Conservation (phyloP, 1,139 yeast genomes). For the Wickerhamomyces sp. region DNA sequence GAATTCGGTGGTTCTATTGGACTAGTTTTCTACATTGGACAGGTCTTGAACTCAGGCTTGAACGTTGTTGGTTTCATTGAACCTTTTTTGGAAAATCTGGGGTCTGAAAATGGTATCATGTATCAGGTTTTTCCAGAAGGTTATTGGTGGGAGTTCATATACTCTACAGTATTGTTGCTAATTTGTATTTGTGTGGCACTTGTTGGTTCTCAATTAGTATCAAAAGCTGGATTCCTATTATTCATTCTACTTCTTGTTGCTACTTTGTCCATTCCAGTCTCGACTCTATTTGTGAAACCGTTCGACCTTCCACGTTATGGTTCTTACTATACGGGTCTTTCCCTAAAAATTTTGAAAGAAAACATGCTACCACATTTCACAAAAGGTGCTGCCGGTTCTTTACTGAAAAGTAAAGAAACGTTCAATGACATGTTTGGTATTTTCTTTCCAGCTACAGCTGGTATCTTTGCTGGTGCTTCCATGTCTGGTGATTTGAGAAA, state of each 20-base stretch:
- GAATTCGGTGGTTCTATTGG: slow-evolving; percentile 86
- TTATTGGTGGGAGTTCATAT: slow-evolving; percentile 47
- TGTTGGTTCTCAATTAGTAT: slow-evolving; percentile 78
- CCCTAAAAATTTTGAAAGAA: slow-evolving; percentile 56
- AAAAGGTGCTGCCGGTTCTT: slow-evolving; percentile 88
- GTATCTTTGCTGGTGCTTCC: slow-evolving; percentile 97
- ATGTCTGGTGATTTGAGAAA: slow-evolving; percentile 92
- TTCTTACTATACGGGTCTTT: slow-evolving; percentile 64
- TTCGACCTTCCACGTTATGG: slow-evolving; percentile 44
- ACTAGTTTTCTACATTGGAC: slow-evolving; percentile 70
- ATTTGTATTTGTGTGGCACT: slow-evolving; percentile 74
- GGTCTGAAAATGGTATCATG: slow-evolving; percentile 47
- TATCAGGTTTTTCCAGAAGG: slow-evolving; percentile 52
- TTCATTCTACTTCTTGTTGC: slow-evolving; percentile 67
- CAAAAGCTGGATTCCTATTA: slow-evolving; percentile 74
- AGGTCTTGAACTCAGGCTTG: slow-evolving; percentile 67
- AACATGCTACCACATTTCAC: slow-evolving; percentile 80
- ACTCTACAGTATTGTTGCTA: slow-evolving; percentile 62
- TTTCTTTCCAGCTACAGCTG: slow-evolving; percentile 97
- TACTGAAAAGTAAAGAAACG: slow-evolving; percentile 58
- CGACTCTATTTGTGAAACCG: slow-evolving; percentile 61
- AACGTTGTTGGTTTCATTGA: slow-evolving; percentile 79
- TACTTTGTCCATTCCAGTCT: slow-evolving; percentile 78
- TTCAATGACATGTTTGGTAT: slow-evolving; percentile 87
- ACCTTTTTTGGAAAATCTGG: slow-evolving; percentile 63